phyloP scores from a whole-genome alignment of 345 rosid genomes.

The Chamaenerion angustifolium region DNA sequence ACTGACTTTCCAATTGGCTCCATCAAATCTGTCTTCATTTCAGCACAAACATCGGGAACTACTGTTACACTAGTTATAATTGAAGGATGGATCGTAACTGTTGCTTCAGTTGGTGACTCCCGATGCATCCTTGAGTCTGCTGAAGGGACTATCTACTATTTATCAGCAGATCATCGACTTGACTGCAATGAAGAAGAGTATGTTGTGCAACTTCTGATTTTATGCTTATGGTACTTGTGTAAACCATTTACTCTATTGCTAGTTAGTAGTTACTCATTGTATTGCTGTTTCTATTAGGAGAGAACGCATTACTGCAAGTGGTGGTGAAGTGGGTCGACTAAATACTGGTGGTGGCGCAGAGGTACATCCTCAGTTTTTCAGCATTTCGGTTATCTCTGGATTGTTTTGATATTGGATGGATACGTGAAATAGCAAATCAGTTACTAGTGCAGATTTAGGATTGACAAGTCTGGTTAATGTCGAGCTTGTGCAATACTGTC shows the following conservation, averaged over 20 bases:
- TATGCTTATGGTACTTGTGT: constrained; percentile 2
- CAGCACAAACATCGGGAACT: constrained; percentile 88
- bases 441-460: too few relatives aligned
- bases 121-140: constrained; percentile 95
- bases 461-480: too few relatives aligned
- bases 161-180: constrained; percentile 96
- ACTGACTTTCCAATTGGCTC: too few relatives aligned
- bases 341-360: constrained; percentile 95
- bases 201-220: constrained; percentile 13
- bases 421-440: too few relatives aligned
- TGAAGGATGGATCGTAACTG: constrained; percentile 89
- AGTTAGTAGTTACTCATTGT: neutral
- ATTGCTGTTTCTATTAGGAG: constrained; percentile 31
- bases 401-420: too few relatives aligned
- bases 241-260: neutral
- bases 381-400: neutral
- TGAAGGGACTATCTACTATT: constrained; percentile 71
- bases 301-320: constrained; percentile 91
- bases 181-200: constrained; percentile 94
- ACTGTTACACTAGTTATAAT: constrained; percentile 92
- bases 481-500: too few relatives aligned
- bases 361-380: constrained; percentile 29
- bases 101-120: constrained; percentile 98
- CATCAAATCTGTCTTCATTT: constrained; percentile 4
- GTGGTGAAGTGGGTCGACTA: constrained; percentile 97